Evolutionary conservation across 768 basidiomycete species (phyloP).

Genomic region (Phaffia tasmanica): DNA sequence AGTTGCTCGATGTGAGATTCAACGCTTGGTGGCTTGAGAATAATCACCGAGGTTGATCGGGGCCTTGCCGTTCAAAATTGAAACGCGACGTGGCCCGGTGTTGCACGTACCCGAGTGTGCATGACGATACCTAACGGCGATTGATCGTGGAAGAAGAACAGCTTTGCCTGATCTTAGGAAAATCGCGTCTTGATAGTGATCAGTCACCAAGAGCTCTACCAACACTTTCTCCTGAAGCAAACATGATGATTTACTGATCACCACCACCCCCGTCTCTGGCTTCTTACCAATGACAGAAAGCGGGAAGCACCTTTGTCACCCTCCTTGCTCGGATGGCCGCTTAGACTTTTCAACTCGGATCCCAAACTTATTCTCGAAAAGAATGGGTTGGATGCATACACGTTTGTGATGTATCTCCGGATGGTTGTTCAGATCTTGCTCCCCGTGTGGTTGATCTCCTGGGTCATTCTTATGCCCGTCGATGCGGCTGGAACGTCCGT

Average conservation of each 20-base stretch:
- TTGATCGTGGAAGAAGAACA: too few relatives aligned
- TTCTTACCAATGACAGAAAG: conserved; percentile 42
- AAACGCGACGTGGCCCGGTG: too few relatives aligned
- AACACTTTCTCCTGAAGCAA: too few relatives aligned
- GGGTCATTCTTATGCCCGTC: conserved; percentile 71
- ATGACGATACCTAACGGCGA: too few relatives aligned
- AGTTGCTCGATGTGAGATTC: neutral
- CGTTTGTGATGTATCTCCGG: conserved; percentile 77
- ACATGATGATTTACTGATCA: conserved; percentile 22
- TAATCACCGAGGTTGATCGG: too few relatives aligned
- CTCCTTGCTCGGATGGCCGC: conserved; percentile 54
- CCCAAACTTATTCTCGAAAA: conserved; percentile 38
- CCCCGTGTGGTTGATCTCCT: conserved; percentile 85
- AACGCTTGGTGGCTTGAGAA: too few relatives aligned
- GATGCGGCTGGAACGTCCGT: conserved; percentile 47
- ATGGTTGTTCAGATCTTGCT: conserved; percentile 72
- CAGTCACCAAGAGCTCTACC: too few relatives aligned
- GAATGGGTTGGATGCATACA: conserved; percentile 85
- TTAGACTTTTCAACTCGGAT: conserved; percentile 52
- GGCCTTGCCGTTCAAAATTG: too few relatives aligned
- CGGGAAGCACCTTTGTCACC: conserved; percentile 49
- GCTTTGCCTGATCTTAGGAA: too few relatives aligned
- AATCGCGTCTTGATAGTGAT: too few relatives aligned
- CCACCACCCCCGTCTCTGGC: neutral
- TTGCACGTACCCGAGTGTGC: too few relatives aligned